phyloP scores from a whole-genome alignment of 2,329 filamentous ascomycete species.

The Neoarthrinium moseri region DNA sequence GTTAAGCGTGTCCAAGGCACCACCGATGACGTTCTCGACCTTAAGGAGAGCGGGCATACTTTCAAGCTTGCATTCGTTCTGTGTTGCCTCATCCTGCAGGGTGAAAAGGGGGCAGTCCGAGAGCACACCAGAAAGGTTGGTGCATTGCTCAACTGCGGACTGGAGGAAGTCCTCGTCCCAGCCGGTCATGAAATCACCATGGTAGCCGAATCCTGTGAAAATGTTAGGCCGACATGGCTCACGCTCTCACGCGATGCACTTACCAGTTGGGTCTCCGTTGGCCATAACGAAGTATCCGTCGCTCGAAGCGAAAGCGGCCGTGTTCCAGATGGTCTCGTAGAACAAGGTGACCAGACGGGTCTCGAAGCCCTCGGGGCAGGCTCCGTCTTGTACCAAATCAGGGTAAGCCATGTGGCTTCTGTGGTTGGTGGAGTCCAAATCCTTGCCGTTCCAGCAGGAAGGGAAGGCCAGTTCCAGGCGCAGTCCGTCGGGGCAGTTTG shows the following conservation, averaged over 20 bases:
- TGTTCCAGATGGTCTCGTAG: constrained; percentile 84
- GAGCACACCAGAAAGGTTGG: constrained; percentile 65
- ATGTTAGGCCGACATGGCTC: neutral
- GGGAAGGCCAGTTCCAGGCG: constrained; percentile 86
- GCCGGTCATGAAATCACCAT: constrained; percentile 78
- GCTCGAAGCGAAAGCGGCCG: constrained; percentile 59
- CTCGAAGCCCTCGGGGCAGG: constrained; percentile 69
- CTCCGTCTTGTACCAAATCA: constrained; percentile 70
- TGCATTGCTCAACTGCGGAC: constrained; percentile 72
- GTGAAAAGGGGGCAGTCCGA: constrained; percentile 73
- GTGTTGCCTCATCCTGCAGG: constrained; percentile 57
- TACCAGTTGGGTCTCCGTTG: constrained; percentile 75
- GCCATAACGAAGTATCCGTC: constrained; percentile 72
- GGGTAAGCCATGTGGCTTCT: constrained; percentile 75
- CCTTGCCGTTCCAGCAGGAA: constrained; percentile 81
- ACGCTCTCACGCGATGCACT: constrained; percentile 25
- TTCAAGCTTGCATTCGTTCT: constrained; percentile 60
- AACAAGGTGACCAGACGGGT: constrained; percentile 72
- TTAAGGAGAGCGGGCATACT: constrained; percentile 49
- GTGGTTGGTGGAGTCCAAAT: constrained; percentile 54
- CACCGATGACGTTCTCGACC: constrained; percentile 53
- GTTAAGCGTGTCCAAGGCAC: constrained; percentile 36
- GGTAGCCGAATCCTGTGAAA: constrained; percentile 65
- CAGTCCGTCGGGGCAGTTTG: constrained; percentile 77
- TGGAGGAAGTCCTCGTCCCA: constrained; percentile 73